phyloP scores from a whole-genome alignment of 306 rosid genomes.

The Rosa lucieae region DNA sequence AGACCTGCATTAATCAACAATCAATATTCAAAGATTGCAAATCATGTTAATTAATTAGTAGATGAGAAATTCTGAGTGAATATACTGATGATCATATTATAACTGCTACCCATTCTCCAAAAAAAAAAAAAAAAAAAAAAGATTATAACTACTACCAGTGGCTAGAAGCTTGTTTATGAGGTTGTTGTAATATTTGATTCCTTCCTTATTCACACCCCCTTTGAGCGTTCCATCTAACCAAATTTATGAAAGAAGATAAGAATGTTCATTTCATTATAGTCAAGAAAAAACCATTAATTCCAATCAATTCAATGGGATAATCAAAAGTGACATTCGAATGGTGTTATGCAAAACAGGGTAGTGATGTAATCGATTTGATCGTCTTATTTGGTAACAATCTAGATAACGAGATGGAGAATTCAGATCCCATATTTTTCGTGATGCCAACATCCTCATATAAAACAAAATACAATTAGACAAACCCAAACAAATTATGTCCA shows the following conservation, averaged over 20 bases:
- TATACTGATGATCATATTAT: background rate
- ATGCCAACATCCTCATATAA: constrained; percentile 45
- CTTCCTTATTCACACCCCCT: constrained; percentile 38
- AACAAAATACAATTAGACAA: background rate
- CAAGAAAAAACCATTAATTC: background rate
- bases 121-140: too few relatives aligned
- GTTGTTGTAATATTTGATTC: constrained; percentile 38
- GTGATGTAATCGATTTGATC: background rate
- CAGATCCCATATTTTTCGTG: constrained; percentile 38
- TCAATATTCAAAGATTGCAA: background rate
- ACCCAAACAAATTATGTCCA: too few relatives aligned
- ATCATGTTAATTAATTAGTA: background rate
- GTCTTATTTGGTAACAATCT: constrained; percentile 42
- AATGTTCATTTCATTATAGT: background rate
- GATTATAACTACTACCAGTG: background rate
- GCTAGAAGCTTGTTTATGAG: constrained; percentile 34
- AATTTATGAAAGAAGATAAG: background rate
- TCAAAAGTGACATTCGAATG: background rate
- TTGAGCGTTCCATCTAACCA: constrained; percentile 34
- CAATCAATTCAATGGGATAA: background rate
- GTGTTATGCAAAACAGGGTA: background rate
- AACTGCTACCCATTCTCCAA: background rate
- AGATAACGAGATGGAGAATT: constrained; percentile 52
- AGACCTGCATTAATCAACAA: constrained; percentile 22
- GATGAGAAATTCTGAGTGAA: background rate